phyloP scores from a whole-genome alignment of 768 basidiomycete species.

The Hericium erinaceus region DNA sequence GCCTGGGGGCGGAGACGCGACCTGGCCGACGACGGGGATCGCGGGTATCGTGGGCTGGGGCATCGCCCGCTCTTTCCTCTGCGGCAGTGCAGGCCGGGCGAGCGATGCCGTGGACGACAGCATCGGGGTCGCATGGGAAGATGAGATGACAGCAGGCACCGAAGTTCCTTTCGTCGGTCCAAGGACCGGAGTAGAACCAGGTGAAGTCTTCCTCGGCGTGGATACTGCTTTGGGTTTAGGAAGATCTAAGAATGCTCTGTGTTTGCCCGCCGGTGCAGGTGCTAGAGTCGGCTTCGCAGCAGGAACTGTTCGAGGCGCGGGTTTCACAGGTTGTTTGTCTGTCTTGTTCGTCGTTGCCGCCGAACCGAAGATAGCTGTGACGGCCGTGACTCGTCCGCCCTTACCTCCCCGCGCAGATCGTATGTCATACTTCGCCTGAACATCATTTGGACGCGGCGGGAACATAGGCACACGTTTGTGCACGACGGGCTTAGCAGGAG shows the following conservation, averaged over 20 bases:
- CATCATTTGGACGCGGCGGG: slow-evolving; percentile 27
- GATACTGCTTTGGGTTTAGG: neutral
- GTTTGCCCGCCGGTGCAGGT: too few relatives aligned
- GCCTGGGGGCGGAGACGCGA: neutral
- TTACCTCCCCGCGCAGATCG: slow-evolving; percentile 70
- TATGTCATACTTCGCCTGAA: slow-evolving; percentile 60
- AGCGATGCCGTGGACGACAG: slow-evolving; percentile 72
- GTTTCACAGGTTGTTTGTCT: neutral
- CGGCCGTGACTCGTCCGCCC: slow-evolving; percentile 66
- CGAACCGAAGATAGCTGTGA: slow-evolving; percentile 65
- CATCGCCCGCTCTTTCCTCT: slow-evolving; percentile 14
- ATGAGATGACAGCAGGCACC: slow-evolving; percentile 35
- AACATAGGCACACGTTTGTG: neutral
- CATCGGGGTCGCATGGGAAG: slow-evolving; percentile 64
- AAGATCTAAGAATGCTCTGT: too few relatives aligned
- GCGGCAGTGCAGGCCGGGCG: slow-evolving; percentile 34
- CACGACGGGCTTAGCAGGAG: neutral
- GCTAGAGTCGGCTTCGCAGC: slow-evolving; percentile 5
- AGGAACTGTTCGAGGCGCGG: neutral
- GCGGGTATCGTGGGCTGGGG: slow-evolving; percentile 26
- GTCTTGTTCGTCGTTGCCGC: neutral
- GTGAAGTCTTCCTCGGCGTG: neutral
- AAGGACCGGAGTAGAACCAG: slow-evolving; percentile 1
- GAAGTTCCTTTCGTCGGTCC: slow-evolving; percentile 8
- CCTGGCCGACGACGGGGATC: neutral